Conservation (phyloP, 768 basidiomycete species). For the Rhodosporidiobolus odoratus region DNA sequence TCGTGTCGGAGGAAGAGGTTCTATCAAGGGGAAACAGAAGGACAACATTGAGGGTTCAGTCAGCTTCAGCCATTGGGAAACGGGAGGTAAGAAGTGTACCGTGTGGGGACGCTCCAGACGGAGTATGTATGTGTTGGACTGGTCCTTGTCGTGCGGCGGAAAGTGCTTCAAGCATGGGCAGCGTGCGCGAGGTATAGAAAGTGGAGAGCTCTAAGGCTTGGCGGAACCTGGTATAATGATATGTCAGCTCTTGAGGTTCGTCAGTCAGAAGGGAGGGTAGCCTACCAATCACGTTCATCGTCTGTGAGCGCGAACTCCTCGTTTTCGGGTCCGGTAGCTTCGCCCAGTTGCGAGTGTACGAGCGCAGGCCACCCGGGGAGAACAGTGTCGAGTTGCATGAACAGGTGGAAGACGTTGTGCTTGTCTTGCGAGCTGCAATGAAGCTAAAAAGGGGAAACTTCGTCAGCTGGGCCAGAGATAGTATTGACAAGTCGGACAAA, state of each 20-base stretch:
- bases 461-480: not conserved
- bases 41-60: too few relatives aligned
- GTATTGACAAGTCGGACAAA: not conserved
- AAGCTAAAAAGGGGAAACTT: constrained; percentile 4
- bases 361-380: constrained; percentile 23
- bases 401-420: constrained; percentile 30
- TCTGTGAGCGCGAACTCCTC: constrained; percentile 20
- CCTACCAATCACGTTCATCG: constrained; percentile 33
- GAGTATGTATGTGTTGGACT: not conserved
- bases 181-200: constrained; percentile 14
- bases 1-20: too few relatives aligned
- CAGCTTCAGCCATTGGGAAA: not conserved
- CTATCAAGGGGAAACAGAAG: too few relatives aligned
- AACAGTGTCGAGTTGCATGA: constrained; percentile 10
- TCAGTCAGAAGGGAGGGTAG: not conserved
- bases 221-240: constrained; percentile 10
- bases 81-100: not conserved
- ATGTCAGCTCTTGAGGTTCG: not conserved
- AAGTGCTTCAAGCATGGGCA: not conserved
- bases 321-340: constrained; percentile 10
- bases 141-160: not conserved
- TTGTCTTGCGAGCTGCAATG: constrained; percentile 26
- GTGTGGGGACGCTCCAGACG: not conserved
- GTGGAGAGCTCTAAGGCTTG: constrained; percentile 23
- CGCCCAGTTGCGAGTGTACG: not conserved